Percentiles rank a stretch among this genome's conserved stretches.
Evolutionary conservation across 1,139 yeast genomes (phyloP).

Genomic region (Arxiozyma slooffiae): DNA sequence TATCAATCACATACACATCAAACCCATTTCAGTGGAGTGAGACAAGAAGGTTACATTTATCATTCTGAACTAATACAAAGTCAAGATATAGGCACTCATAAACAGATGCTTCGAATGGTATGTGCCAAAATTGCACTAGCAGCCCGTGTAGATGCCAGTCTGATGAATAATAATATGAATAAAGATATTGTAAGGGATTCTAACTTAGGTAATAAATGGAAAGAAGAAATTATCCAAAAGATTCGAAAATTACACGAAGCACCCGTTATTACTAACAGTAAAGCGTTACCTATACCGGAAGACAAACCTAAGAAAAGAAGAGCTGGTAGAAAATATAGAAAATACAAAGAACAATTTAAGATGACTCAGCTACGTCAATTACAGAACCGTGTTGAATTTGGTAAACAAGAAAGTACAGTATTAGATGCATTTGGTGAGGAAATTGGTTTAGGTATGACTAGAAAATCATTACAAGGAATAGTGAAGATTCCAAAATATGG

Average conservation of each 20-base stretch:
- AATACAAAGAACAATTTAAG: slow-evolving; percentile 70
- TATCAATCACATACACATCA: slow-evolving; percentile 39
- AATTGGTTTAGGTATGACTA: slow-evolving; percentile 69
- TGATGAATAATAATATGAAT: slow-evolving; percentile 12
- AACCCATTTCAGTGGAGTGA: slow-evolving; percentile 37
- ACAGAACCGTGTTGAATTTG: slow-evolving; percentile 78
- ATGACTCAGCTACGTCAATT: slow-evolving; percentile 75
- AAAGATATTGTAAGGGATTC: slow-evolving; percentile 39
- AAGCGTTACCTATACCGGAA: slow-evolving; percentile 76
- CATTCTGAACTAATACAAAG: slow-evolving; percentile 43
- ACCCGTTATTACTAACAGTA: slow-evolving; percentile 57
- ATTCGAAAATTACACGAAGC: slow-evolving; percentile 69
- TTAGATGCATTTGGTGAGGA: slow-evolving; percentile 69
- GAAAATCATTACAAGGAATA: slow-evolving; percentile 13
- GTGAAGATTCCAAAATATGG: background rate
- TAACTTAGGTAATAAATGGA: slow-evolving; percentile 48
- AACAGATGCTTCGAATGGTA: slow-evolving; percentile 66
- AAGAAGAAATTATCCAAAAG: slow-evolving; percentile 48
- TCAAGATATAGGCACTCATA: slow-evolving; percentile 47
- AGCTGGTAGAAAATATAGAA: slow-evolving; percentile 75
- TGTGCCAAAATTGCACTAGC: slow-evolving; percentile 77
- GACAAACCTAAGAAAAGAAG: slow-evolving; percentile 73
- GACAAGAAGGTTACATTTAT: slow-evolving; percentile 60
- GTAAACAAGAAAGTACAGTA: slow-evolving; percentile 55
- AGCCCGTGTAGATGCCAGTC: slow-evolving; percentile 58